Conservation (phyloP, 1,284 basidiomycete genomes). For the Mycena citricolor region DNA sequence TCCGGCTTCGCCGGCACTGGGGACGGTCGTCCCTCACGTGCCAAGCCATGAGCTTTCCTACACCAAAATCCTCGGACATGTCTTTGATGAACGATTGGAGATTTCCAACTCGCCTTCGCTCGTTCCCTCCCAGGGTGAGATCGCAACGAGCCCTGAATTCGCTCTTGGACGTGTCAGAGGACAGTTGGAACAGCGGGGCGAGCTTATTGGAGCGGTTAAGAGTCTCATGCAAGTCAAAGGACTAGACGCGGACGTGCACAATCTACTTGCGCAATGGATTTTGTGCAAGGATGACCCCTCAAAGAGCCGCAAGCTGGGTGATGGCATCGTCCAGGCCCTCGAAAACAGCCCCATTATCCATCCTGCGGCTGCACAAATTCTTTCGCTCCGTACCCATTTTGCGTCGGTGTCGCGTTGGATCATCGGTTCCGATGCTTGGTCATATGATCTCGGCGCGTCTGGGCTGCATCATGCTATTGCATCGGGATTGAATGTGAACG, state of each 20-base stretch:
- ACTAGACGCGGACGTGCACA: constrained; percentile 63
- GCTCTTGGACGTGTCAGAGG: constrained; percentile 90
- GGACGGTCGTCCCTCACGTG: constrained; percentile 50
- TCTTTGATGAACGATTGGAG: constrained; percentile 84
- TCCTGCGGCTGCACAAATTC: constrained; percentile 52
- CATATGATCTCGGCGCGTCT: constrained; percentile 94
- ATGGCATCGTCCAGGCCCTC: constrained; percentile 58
- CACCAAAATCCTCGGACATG: constrained; percentile 81
- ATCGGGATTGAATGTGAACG: constrained; percentile 89
- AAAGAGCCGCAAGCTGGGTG: constrained; percentile 62
- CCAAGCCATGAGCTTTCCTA: constrained; percentile 93
- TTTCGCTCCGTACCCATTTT: constrained; percentile 63
- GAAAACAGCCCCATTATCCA: constrained; percentile 44
- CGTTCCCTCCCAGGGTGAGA: constrained; percentile 63
- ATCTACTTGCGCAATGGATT: constrained; percentile 73
- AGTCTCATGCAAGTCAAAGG: constrained; percentile 52
- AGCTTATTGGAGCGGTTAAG: constrained; percentile 63
- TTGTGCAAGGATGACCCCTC: constrained; percentile 58
- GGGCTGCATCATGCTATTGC: constrained; percentile 94
- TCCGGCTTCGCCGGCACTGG: constrained; percentile 23
- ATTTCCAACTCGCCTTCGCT: constrained; percentile 83
- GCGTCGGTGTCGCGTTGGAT: constrained; percentile 85
- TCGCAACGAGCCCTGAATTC: constrained; percentile 89
- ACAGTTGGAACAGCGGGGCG: constrained; percentile 69
- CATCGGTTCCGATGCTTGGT: constrained; percentile 96